phyloP scores from a whole-genome alignment of 805 yeast species.

The Candida multigemmis region DNA sequence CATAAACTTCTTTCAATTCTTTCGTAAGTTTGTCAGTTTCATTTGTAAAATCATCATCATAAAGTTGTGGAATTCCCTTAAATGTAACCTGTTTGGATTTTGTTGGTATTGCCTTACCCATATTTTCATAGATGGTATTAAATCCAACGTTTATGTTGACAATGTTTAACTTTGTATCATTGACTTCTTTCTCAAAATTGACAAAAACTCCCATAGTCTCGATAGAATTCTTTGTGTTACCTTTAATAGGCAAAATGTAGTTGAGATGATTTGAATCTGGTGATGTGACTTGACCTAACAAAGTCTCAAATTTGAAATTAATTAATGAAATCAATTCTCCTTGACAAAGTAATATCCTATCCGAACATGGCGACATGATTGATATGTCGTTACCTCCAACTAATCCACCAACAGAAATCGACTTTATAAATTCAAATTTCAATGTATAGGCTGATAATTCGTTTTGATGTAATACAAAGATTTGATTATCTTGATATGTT shows the following conservation, averaged over 20 bases:
- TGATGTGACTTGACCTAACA: conserved; percentile 21
- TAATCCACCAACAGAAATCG: conserved; percentile 12
- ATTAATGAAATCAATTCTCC: conserved; percentile 32
- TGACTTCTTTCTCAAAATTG: conserved; percentile 31
- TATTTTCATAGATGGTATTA: conserved; percentile 58
- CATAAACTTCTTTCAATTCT: conserved; percentile 15
- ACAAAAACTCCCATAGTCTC: conserved; percentile 34
- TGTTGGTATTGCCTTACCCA: conserved; percentile 66
- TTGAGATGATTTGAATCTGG: conserved; percentile 5
- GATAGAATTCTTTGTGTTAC: conserved; percentile 31
- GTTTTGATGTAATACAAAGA: too few species aligned
- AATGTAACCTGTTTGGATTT: too few species aligned
- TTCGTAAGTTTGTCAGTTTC: conserved; percentile 7
- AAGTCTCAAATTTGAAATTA: conserved; percentile 35
- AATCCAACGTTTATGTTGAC: conserved; percentile 52
- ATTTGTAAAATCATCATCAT: conserved; percentile 10
- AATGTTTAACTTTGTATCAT: conserved; percentile 33
- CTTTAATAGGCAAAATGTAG: conserved; percentile 27
- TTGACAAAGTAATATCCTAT: conserved; percentile 36
- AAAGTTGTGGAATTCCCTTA: too few species aligned
- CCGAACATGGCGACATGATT: conserved; percentile 31
- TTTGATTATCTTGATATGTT: too few species aligned
- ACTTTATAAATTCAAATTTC: conserved; percentile 11
- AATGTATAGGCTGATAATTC: too few species aligned
- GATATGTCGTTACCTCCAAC: conserved; percentile 13